Evolutionary conservation across 2,329 filamentous ascomycete genomes (phyloP).

Genomic region (Dothistroma septosporum): DNA sequence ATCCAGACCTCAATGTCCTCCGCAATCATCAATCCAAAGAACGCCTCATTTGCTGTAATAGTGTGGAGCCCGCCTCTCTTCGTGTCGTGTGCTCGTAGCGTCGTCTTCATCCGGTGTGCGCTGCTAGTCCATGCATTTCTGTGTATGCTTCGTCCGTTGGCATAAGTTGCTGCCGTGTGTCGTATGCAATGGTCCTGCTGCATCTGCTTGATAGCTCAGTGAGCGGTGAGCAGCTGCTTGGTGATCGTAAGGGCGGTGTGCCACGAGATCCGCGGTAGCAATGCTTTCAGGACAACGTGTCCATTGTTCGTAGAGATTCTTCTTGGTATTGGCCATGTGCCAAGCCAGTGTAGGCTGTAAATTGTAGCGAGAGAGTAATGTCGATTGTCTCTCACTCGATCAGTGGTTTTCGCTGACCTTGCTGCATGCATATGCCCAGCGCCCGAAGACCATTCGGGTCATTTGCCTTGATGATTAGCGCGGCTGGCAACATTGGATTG

Average conservation of each 20-base stretch:
- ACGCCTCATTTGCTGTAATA: slow-evolving; percentile 4
- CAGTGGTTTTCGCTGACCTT: slow-evolving; percentile 58
- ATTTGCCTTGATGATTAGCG: slow-evolving; percentile 72
- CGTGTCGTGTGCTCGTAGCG: neutral
- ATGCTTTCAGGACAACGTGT: neutral
- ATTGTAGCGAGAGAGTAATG: neutral
- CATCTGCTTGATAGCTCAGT: neutral
- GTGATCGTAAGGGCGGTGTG: neutral
- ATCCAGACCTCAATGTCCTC: slow-evolving; percentile 16
- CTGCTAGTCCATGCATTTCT: neutral
- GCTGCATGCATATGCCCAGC: slow-evolving; percentile 60
- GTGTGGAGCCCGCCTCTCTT: neutral
- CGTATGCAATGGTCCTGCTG: neutral
- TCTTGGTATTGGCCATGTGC: neutral
- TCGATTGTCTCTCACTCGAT: slow-evolving; percentile 53
- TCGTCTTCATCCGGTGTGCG: neutral
- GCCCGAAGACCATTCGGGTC: slow-evolving; percentile 62
- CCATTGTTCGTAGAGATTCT: neutral
- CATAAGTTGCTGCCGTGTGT: neutral
- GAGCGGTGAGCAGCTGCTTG: neutral
- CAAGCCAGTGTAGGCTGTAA: neutral
- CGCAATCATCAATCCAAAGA: slow-evolving; percentile 2
- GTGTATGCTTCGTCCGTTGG: neutral
- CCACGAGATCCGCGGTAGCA: neutral
- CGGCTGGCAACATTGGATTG: slow-evolving; percentile 86